phyloP scores from a whole-genome alignment of 805 yeast genomes.

The Candida taoyuanica region DNA sequence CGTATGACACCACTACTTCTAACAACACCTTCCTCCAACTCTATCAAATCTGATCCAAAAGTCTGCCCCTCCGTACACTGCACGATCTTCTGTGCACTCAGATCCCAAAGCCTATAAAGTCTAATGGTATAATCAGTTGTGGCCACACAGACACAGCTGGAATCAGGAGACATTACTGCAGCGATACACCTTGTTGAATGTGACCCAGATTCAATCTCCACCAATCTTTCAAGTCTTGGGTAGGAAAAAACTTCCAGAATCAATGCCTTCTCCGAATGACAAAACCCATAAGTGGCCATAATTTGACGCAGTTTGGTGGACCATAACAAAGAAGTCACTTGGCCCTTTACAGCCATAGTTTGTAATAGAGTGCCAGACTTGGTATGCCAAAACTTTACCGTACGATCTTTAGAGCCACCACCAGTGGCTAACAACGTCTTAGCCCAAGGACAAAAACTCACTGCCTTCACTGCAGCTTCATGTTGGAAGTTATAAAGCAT shows the following conservation, averaged over 20 bases:
- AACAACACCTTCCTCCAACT: constrained; percentile 50
- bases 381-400: constrained; percentile 85
- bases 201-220: neutral
- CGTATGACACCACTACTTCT: neutral
- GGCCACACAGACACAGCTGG: constrained; percentile 61
- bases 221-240: neutral
- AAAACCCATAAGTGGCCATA: constrained; percentile 76
- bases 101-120: constrained; percentile 69
- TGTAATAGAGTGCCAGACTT: constrained; percentile 66
- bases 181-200: neutral
- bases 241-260: neutral
- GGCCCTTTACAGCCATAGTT: constrained; percentile 56
- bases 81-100: constrained; percentile 5
- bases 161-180: constrained; percentile 50
- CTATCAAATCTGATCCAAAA: constrained; percentile 54
- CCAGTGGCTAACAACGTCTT: constrained; percentile 80
- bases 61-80: constrained; percentile 35
- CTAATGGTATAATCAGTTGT: constrained; percentile 75
- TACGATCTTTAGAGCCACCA: constrained; percentile 80
- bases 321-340: constrained; percentile 80
- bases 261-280: neutral
- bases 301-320: constrained; percentile 57
- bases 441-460: constrained; percentile 91
- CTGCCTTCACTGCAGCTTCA: constrained; percentile 83
- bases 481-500: constrained; percentile 54